Conservation (phyloP, 139 green algal species). For the Volvox africanus region DNA sequence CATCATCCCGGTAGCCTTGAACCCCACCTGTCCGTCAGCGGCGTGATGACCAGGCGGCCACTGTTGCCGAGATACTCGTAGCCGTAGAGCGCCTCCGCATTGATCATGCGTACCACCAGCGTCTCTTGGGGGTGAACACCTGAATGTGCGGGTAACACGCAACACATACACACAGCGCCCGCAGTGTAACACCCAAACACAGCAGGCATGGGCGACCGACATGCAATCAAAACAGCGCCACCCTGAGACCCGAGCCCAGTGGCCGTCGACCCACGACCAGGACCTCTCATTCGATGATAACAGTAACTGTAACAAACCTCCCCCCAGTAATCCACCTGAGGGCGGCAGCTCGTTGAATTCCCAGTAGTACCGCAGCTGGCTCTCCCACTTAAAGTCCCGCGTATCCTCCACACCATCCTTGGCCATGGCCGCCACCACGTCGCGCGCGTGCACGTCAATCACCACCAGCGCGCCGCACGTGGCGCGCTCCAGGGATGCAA, state of each 20-base stretch:
- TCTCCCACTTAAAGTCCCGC: constrained; percentile 85
- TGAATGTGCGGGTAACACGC: background rate
- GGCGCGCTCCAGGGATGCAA: constrained; percentile 71
- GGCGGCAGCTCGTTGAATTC: constrained; percentile 82
- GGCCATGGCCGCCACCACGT: constrained; percentile 72
- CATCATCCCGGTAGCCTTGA: no score
- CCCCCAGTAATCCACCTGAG: constrained; percentile 51
- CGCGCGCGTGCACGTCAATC: constrained; percentile 80
- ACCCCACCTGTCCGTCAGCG: constrained; percentile 79
- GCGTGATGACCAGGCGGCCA: constrained; percentile 87
- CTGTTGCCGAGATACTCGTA: constrained; percentile 90
- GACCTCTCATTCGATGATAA: no score
- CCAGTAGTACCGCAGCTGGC: constrained; percentile 80
- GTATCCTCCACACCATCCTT: constrained; percentile 73
- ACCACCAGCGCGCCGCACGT: constrained; percentile 78
- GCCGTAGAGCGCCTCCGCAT: constrained; percentile 75
- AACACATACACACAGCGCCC: no score
- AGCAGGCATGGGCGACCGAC: no score
- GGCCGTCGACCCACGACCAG: no score
- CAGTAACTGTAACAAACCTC: no score
- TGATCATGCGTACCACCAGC: constrained; percentile 78
- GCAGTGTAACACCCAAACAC: no score
- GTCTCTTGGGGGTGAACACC: constrained; percentile 72
- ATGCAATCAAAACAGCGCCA: no score
- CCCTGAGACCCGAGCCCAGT: no score